These are phyloP conservation scores for Kazachstania africana DNA, from an alignment of 805 yeast species.

Conservation along the genomic window DNA sequence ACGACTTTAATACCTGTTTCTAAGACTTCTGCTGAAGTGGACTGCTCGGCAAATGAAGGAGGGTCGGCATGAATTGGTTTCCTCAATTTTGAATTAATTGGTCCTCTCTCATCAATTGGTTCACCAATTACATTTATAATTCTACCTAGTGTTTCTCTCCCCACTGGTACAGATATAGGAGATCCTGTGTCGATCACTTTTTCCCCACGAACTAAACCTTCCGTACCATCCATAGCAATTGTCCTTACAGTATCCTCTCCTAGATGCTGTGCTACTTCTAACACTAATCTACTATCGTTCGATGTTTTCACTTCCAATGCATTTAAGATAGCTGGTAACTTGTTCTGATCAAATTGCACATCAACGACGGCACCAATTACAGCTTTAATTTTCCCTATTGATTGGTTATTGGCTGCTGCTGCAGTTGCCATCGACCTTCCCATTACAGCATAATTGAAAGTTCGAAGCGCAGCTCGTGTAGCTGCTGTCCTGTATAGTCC, in stretches of 20 bases:
- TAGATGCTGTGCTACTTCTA: slow-evolving; percentile 98
- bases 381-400: slow-evolving; percentile 81
- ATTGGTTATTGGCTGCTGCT: not conserved
- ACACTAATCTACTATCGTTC: slow-evolving; percentile 68
- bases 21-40: slow-evolving; percentile 94
- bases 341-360: slow-evolving; percentile 96
- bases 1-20: slow-evolving; percentile 99
- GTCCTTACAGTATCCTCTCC: slow-evolving; percentile 99
- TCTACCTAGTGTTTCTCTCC: slow-evolving; percentile 98
- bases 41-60: slow-evolving; percentile 91
- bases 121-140: slow-evolving; percentile 97
- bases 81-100: slow-evolving; percentile 81
- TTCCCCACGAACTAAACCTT: slow-evolving; percentile 98
- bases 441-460: not conserved
- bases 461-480: slow-evolving; percentile 1
- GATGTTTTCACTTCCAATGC: slow-evolving; percentile 83
- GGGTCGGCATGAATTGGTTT: slow-evolving; percentile 99
- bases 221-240: slow-evolving; percentile 99
- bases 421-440: slow-evolving; percentile 20
- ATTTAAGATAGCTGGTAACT: slow-evolving; percentile 93
- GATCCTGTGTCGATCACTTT: slow-evolving; percentile 89
- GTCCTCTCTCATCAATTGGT: slow-evolving; percentile 99
- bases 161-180: slow-evolving; percentile 98
- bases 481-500: too few relatives aligned
- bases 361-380: slow-evolving; percentile 99